Base-by-base conservation (phyloP, 495 filamentous ascomycete species). In the Penicillium simplicissimum region DNA sequence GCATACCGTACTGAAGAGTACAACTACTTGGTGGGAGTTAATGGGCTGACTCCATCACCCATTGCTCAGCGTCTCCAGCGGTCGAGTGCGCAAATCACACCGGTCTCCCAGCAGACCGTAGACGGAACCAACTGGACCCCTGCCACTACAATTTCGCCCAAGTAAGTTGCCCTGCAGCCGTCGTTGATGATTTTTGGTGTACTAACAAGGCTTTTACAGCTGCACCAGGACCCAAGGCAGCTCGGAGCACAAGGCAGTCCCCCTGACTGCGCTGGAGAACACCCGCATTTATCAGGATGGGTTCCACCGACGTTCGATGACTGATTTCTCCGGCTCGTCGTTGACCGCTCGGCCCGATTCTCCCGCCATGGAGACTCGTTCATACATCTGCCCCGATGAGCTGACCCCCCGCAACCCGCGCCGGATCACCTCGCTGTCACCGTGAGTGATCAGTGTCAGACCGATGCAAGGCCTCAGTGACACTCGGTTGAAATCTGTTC, bases 1-100 rank as follows among this genome's bases (percentile, higher is more conserved):
- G 89, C 94, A 66, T 97, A 93, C 77, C 91, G 95, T 58, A 90
- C 93, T 35, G 92, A 94, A 45, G 96, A 98, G 77, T 98, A 97
- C 72, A 96, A 97, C 65, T 84, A 80, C 64, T 77, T 80, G 38
- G 76, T 82, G 47, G 74, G 81, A 58, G 76, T 79, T 17, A 74
- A 82, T 49, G 76, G 71, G 31, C 78, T 72, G 21, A 76, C 74
- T 54, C 76, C 77, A 2, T 80, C 79, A 19, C 75, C 77, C 47
- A 70, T 70, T 7, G 25, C 74, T 45, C 67, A 69, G 37, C 77
- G 74, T 54, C 59, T 71, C 15, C 66, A 70, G 42, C 76, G 74
- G 53, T 60, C 62, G 8, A 56, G 58, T 28, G 69, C 70, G 28
- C 74, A 78, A 57, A 60, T 76, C 45, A 79, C 77, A 43, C 75